phyloP scores from a whole-genome alignment of 768 basidiomycete genomes.

The Lenzites betulinus region DNA sequence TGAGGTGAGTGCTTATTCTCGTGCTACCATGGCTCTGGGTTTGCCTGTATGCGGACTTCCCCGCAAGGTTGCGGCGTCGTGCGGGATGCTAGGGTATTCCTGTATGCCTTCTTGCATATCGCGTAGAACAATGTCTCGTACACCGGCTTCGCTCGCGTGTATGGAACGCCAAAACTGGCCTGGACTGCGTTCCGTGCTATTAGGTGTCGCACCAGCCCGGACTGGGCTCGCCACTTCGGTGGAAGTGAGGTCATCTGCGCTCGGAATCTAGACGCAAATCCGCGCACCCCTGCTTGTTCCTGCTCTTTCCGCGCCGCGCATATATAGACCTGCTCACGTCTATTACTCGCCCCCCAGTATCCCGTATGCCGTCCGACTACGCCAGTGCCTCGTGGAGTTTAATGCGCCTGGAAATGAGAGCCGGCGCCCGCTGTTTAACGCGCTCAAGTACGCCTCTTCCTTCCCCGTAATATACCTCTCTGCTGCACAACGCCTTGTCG shows the following conservation, averaged over 20 bases:
- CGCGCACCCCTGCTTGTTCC: conserved; percentile 1
- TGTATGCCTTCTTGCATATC: too few relatives aligned
- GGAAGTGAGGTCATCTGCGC: neutral
- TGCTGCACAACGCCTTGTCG: conserved; percentile 80
- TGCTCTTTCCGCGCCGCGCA: neutral
- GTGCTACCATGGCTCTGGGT: neutral
- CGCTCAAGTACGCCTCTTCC: conserved; percentile 93
- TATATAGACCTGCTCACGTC: conserved; percentile 6
- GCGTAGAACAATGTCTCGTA: too few relatives aligned
- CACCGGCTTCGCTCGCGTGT: too few relatives aligned
- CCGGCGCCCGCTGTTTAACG: conserved; percentile 82
- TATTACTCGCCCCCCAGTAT: conserved; percentile 48
- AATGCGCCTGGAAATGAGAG: conserved; percentile 60
- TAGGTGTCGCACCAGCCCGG: too few relatives aligned
- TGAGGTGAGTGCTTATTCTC: conserved; percentile 61
- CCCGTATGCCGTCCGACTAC: conserved; percentile 88
- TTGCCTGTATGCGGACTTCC: neutral
- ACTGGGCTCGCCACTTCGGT: neutral
- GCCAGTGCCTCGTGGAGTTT: conserved; percentile 93
- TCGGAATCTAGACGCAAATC: neutral
- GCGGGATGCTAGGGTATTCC: neutral
- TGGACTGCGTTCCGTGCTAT: too few relatives aligned
- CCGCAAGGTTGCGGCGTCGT: neutral
- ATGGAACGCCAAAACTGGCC: too few relatives aligned
- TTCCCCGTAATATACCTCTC: conserved; percentile 96